These are phyloP conservation scores for Fagus sylvatica DNA, from an alignment of 306 rosid species.

Conservation along the genomic window DNA sequence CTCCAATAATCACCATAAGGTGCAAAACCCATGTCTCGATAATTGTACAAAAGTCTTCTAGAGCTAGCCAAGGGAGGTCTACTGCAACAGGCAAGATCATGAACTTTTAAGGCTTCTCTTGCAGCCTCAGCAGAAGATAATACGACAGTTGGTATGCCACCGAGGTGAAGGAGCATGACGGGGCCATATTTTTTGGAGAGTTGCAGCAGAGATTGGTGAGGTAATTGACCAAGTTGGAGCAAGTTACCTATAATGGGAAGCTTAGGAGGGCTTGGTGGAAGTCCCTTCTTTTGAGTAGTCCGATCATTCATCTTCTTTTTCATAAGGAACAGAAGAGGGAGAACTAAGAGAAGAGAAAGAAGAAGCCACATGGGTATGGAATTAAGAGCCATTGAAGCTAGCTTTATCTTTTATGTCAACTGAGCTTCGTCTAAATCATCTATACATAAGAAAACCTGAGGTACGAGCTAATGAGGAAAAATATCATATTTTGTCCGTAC, in stretches of 20 bases:
- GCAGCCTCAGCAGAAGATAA: slow-evolving; percentile 44
- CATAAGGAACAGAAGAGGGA: not conserved
- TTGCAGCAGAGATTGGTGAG: slow-evolving; percentile 22
- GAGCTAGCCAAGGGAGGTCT: slow-evolving; percentile 16
- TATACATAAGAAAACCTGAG: too few species aligned
- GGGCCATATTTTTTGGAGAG: slow-evolving; percentile 33
- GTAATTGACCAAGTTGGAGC: slow-evolving; percentile 31
- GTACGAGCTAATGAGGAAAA: too few species aligned
- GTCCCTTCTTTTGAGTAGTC: not conserved
- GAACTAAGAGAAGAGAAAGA: slow-evolving; percentile 11
- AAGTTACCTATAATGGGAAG: slow-evolving; percentile 44
- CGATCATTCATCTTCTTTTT: not conserved
- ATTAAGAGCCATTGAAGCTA: not conserved
- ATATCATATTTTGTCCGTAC: too few species aligned
- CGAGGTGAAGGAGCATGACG: slow-evolving; percentile 27
- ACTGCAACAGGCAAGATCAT: slow-evolving; percentile 32
- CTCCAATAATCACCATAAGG: slow-evolving; percentile 51
- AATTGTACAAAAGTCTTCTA: slow-evolving; percentile 22
- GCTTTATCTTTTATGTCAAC: not conserved
- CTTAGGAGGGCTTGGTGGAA: slow-evolving; percentile 40
- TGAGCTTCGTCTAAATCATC: too few species aligned
- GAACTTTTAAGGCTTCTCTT: slow-evolving; percentile 21
- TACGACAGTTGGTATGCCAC: not conserved
- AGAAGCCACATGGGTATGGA: not conserved
- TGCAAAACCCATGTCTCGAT: slow-evolving; percentile 12